Conservation (phyloP, 1,284 basidiomycete genomes). For the Microbotryum scabiosae region DNA sequence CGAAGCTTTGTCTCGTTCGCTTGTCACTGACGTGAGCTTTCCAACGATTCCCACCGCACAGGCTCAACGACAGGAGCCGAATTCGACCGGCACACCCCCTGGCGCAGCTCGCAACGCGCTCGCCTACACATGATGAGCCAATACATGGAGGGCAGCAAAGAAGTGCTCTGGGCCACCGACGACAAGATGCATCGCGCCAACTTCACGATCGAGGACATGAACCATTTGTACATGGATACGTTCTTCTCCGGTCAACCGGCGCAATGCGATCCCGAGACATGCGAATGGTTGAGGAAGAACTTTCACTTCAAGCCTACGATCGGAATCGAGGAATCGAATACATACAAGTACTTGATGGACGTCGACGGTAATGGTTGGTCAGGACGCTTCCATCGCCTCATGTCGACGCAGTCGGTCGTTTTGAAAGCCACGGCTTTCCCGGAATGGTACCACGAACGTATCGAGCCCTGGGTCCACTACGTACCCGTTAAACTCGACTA, state of each 20-base stretch:
- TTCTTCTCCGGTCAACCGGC: constrained; percentile 32
- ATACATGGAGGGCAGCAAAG: constrained; percentile 28
- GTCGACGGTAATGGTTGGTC: constrained; percentile 46
- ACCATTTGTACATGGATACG: constrained; percentile 35
- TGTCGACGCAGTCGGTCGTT: constrained; percentile 44
- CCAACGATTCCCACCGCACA: constrained; percentile 18
- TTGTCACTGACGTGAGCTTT: not conserved
- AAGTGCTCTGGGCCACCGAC: constrained; percentile 20
- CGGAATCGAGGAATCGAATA: constrained; percentile 32
- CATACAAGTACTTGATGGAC: constrained; percentile 45
- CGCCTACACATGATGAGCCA: constrained; percentile 43
- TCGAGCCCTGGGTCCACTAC: constrained; percentile 42
- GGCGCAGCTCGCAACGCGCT: constrained; percentile 44
- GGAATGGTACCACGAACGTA: constrained; percentile 44
- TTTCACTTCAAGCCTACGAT: constrained; percentile 32
- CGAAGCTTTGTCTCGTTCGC: not conserved
- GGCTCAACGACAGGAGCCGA: constrained; percentile 45
- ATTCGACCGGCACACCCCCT: constrained; percentile 40
- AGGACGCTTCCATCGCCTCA: constrained; percentile 39
- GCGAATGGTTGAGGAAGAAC: constrained; percentile 29
- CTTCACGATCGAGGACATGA: constrained; percentile 25
- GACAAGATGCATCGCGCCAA: constrained; percentile 22
- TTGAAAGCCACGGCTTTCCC: constrained; percentile 41
- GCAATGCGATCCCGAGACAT: constrained; percentile 35
- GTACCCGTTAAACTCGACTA: constrained; percentile 45